Percentiles rank a stretch among this genome's conserved stretches.
phyloP scores from a whole-genome alignment of 148 eudicot species.

The Nepenthes mirabilis region DNA sequence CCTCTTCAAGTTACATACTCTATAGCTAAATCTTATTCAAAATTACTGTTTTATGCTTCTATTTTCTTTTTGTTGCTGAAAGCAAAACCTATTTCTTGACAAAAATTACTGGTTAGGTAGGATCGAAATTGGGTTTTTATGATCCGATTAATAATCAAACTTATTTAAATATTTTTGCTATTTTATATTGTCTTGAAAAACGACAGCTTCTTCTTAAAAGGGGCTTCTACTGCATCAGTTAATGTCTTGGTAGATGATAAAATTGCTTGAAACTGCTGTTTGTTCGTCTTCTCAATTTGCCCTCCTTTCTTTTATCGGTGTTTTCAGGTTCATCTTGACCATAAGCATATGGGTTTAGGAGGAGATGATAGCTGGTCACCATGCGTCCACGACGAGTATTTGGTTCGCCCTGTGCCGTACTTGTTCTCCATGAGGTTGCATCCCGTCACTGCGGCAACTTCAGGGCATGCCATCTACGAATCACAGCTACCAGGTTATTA shows the following conservation, averaged over 20 bases:
- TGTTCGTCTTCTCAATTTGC: too few species aligned
- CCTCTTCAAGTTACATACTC: neutral
- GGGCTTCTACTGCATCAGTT: too few species aligned
- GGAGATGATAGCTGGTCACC: conserved; percentile 99
- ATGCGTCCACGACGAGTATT: conserved; percentile 64
- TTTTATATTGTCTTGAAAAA: too few species aligned
- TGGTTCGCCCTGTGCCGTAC: conserved; percentile 60
- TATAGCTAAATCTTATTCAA: too few species aligned
- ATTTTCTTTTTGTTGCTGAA: neutral
- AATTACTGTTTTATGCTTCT: neutral
- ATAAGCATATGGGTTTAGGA: conserved; percentile 96
- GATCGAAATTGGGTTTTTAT: too few species aligned
- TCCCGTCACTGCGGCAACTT: conserved; percentile 32
- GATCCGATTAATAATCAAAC: too few species aligned
- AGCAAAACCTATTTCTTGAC: too few species aligned
- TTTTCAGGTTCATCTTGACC: conserved; percentile 92
- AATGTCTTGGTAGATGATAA: too few species aligned
- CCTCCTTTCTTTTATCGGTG: neutral
- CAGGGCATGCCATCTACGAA: conserved; percentile 40
- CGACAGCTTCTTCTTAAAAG: too few species aligned
- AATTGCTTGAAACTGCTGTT: too few species aligned
- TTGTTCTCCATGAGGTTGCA: conserved; percentile 50
- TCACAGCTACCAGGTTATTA: conserved; percentile 19
- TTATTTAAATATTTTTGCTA: too few species aligned
- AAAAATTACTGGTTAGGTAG: too few species aligned